These are phyloP conservation scores for Coprinopsis marcescibilis DNA, from an alignment of 768 basidiomycete species.

Conservation along the genomic window DNA sequence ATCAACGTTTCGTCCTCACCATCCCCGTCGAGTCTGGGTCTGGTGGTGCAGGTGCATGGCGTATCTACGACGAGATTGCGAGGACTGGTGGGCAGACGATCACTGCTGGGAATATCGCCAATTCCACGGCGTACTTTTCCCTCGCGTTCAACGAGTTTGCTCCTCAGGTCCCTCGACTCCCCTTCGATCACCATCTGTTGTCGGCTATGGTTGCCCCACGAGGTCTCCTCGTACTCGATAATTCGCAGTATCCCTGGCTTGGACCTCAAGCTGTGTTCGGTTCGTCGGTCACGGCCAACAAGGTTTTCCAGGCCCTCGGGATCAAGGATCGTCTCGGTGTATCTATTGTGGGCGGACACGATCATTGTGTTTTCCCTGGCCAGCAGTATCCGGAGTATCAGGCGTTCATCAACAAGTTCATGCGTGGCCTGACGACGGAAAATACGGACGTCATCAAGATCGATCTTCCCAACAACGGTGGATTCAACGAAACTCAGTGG, in stretches of 20 bases:
- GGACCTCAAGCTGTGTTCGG: slow-evolving; percentile 43
- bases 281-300: slow-evolving; percentile 40
- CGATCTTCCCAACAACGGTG: slow-evolving; percentile 30
- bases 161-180: slow-evolving; percentile 35
- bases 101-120: slow-evolving; percentile 47
- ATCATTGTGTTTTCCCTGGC: slow-evolving; percentile 46
- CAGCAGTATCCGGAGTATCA: slow-evolving; percentile 35
- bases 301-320: slow-evolving; percentile 42
- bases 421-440: slow-evolving; percentile 33
- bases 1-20: slow-evolving; percentile 46
- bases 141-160: slow-evolving; percentile 39
- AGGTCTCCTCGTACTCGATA: slow-evolving; percentile 44
- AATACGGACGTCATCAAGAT: slow-evolving; percentile 40
- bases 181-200: slow-evolving; percentile 54
- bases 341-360: slow-evolving; percentile 44
- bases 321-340: slow-evolving; percentile 40
- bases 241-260: slow-evolving; percentile 48
- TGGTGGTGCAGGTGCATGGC: slow-evolving; percentile 50
- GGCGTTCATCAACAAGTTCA: slow-evolving; percentile 48
- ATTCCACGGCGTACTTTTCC: slow-evolving; percentile 54
- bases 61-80: slow-evolving; percentile 41
- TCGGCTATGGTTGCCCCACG: slow-evolving; percentile 48
- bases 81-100: slow-evolving; percentile 34
- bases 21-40: slow-evolving; percentile 56
- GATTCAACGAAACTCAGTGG: slow-evolving; percentile 33